Evolutionary conservation across 495 filamentous ascomycete genomes (phyloP).

Genomic region (Parathielavia appendiculata): DNA sequence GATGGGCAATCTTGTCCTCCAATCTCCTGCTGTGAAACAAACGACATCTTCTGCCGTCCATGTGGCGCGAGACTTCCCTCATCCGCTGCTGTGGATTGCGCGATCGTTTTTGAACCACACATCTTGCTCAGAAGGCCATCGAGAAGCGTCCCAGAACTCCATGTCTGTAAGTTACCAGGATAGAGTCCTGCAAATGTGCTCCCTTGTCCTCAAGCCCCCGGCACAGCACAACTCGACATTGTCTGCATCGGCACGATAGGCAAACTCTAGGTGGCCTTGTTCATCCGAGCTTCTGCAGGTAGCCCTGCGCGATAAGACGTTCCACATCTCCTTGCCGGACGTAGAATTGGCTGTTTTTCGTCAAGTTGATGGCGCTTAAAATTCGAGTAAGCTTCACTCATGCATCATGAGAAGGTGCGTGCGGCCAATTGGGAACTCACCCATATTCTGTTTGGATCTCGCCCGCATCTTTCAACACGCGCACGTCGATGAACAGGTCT

Average conservation of each 20-base stretch:
- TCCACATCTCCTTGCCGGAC: constrained; percentile 97
- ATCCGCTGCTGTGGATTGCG: neutral
- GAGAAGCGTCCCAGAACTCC: too few species aligned
- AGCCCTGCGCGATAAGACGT: constrained; percentile 91
- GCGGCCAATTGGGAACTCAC: constrained; percentile 48
- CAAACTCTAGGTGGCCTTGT: too few species aligned
- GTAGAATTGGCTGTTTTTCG: constrained; percentile 96
- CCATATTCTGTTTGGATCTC: constrained; percentile 99
- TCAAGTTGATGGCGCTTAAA: constrained; percentile 83
- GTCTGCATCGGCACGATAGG: too few species aligned
- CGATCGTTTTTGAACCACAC: neutral
- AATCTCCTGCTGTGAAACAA: neutral
- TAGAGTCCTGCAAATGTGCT: too few species aligned
- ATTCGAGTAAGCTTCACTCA: constrained; percentile 21
- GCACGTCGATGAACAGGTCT: constrained; percentile 96
- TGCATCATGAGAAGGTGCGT: neutral
- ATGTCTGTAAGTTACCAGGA: too few species aligned
- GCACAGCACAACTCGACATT: too few species aligned
- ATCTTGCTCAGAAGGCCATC: neutral
- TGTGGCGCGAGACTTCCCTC: constrained; percentile 28
- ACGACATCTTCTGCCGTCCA: constrained; percentile 31
- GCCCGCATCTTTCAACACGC: constrained; percentile 93
- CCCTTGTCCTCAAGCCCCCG: too few species aligned
- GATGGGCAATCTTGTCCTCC: neutral
- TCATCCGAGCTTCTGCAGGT: constrained; percentile 76